Base-by-base conservation (phyloP, 805 yeast species). In the Lipomyces chichibuensis region DNA sequence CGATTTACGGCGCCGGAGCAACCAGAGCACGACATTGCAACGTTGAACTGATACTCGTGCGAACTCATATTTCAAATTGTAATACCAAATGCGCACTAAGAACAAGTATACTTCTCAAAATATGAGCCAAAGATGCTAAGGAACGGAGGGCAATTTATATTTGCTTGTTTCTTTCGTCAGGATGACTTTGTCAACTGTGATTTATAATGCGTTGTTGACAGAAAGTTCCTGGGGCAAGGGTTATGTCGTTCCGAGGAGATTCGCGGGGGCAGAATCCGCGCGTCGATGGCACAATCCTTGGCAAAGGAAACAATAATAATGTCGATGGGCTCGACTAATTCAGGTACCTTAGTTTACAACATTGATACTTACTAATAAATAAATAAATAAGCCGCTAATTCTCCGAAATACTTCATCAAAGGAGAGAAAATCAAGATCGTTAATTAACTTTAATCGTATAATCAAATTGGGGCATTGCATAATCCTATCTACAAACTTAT, bases 1-100 rank as follows among this genome's bases (percentile, higher is more conserved):
- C 90, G 86, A 78, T 87, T 85, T 59, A 94, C 90, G 6, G 98
- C 97, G 65, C 84, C 86, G 27, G 96, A 89, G 79, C 99, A 94
- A 78, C 85, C 91, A 14, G 89, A 84, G 76, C 97, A 93, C 63
- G 90, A 74, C 97, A 92, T 92, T 57, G 88, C 82, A 65, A 93
- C 97, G 69, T 92, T 84, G 77, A 85, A 92, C 72, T 88, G 89
- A 78, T 90, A 91, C 74, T 89, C 85, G 77, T 87, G 87, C 46
- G 80, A 79, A 9, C 84, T 73, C 87, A 84, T 84, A 57, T 59
- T 55, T 52, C 33, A 52, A 29, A 25, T 4, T 23, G n/a, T 2
- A 8, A 20, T 11, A 37, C 17, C 43, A 37, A 37, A 37, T 11
- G 43, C 17, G 55, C 55, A 14, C 17, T 9, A 2, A 14, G 17